Evolutionary conservation across 345 rosid genomes (phyloP), one percentile per base, ranked within the genome.

Genomic region (Boechera retrofracta): DNA sequence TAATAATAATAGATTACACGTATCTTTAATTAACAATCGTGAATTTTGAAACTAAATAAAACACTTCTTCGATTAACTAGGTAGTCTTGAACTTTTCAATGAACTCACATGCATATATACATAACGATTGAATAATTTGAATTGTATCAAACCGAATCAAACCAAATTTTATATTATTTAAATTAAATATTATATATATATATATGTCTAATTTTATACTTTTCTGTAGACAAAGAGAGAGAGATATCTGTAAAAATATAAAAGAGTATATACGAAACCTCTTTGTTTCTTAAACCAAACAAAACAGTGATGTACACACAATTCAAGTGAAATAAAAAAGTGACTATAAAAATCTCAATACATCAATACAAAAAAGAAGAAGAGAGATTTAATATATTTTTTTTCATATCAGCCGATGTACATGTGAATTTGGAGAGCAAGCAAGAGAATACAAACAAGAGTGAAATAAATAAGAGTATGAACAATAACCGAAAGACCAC

Each of bases 381-480:
- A 31, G 59, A 63, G 26, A 69, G 71, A 26, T 42, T 47, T 12
- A 10, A 53, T 4, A 53, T 4, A 6, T 35, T 6, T 35, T 10
- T 11, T 26, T 45, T 5, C 0, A 55, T 29, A 64, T 74, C 31
- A 81, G 18, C 89, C 94, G n/a, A 89, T 35, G 72, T 83, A 92
- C 89, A 94, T 66, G 73, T 94, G 98, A 57, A 94, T 73, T 53
- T 93, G 89, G 69, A 90, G 35, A 64, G 97, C 98, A 4, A 94
- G 80, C 82, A 95, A 80, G 87, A 92, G 92, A 72, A 92, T 87
- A 80, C 97, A 95, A 53, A 92, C 83, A 68, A 95, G 84, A 59
- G 87, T 79, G 76, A 95, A 93, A 80, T 89, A 95, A 60, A 95
- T 42, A 1, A 91, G 73, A 35, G 97, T 69, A 78, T 95, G 98